Evolutionary conservation across 768 basidiomycete genomes (phyloP), one percentile per base, ranked within the genome.

Genomic region (Psilocybe subaeruginosa): DNA sequence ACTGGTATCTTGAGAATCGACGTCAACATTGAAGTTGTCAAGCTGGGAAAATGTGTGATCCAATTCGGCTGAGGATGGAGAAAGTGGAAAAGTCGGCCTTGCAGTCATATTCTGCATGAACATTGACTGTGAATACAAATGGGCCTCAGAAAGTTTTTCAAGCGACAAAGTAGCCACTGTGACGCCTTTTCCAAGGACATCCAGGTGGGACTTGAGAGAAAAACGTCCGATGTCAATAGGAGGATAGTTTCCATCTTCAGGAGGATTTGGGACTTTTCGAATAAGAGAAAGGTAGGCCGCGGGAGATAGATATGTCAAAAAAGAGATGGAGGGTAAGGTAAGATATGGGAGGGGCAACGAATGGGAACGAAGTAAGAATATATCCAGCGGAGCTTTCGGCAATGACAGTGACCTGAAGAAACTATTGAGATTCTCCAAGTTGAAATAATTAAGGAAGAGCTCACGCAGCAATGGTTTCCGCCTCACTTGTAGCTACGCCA

Each of bases 331-430:
- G 5, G 91, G 89, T 1, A 82, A 80, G 12, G 77, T 76, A 2
- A 93, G 81, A 69, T 90, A 93, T 3, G 89, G 86, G n/a, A 94
- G 73, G 6, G 91, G 90, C 35, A 93, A 76, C 0, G 84, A 78
- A 70, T 90, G 89, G 11, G 80, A 80, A 1, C 89, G 86, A 53
- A 84, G 72, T 29, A 94, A 79, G 70, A 85, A 85, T 19, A 92
- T 85, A 71, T 95, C 92, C 27, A 95, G 79, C 30, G 92, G 86
- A 0, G 82, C 80, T 17, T 67, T 74, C 29, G 66, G 60, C 23
- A 76, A 68, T 19, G 71, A 70, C 33, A 82, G 73, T 33, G 79
- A 74, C 23, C 85, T 85, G 63, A 48, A 29, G 23, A 50, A 17
- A 23, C 27, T 7, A 12, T 12, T 63, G 45, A 14, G 55, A 27